Base-by-base conservation (phyloP, 805 yeast genomes). In the Candida odintsovae region DNA sequence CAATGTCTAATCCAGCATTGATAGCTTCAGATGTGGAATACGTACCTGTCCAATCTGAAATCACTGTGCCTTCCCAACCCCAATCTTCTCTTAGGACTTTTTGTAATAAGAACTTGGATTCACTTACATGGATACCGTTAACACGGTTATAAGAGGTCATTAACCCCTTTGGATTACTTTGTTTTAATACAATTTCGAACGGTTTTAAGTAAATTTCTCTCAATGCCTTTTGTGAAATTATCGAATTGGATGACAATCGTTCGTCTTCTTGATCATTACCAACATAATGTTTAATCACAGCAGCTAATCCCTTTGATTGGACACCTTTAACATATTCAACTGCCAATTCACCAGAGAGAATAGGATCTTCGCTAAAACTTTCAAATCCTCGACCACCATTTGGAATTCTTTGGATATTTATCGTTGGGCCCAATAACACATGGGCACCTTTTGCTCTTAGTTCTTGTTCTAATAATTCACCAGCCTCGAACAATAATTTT, bases 1-100 rank as follows among this genome's bases (percentile, higher is more conserved):
- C 87, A 54, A 82, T 65, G 57, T 80, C 82, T 46, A 82, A 64
- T 8, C 86, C 86, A 31, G 77, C 77, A 37, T 72, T 69, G 41
- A 80, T 58, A 13, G 82, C 55, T 38, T 69, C 72, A 38, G 66
- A 67, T 33, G 65, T 64, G 15, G 80, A 69, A 59, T 75, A 79
- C 10, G 72, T 69, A 22, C 86, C 87, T 57, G 57, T 75, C 86
- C 86, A 81, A 62, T 81, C 87, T 25, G 82, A 75, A 80, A 82
- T 78, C 31, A 73, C 59, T 35, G 73, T 59, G 39, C 86, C 86
- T 8, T 74, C 66, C 64, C 70, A 81, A 6, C 68, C 65, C 83
- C 83, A 81, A 58, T 81, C 85, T 3, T 67, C 57, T 46, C 82
- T 66, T 49, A 81, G 63, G 33, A 78, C 62, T 26, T 75, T 73